phyloP scores from a whole-genome alignment of 768 basidiomycete genomes.

The Tulasnella calospora region DNA sequence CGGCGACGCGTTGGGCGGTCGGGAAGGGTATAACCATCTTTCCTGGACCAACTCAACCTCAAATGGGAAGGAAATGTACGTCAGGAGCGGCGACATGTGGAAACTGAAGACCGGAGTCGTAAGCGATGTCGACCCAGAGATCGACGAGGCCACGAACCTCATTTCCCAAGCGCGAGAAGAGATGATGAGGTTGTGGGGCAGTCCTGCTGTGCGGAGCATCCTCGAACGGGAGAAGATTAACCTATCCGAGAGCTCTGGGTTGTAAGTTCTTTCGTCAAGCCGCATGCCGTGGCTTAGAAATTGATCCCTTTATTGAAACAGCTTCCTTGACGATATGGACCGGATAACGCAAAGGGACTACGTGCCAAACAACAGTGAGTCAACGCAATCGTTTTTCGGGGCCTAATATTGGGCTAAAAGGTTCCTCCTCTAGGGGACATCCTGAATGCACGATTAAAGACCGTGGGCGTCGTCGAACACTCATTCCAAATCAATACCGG shows the following conservation, averaged over 20 bases:
- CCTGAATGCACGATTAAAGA: conserved; percentile 29
- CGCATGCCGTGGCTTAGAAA: neutral
- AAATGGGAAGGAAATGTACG: conserved; percentile 11
- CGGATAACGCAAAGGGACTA: conserved; percentile 25
- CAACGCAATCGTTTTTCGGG: neutral
- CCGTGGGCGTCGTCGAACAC: conserved; percentile 28
- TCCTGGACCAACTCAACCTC: conserved; percentile 12
- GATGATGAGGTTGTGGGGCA: conserved; percentile 28
- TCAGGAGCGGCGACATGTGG: conserved; percentile 20
- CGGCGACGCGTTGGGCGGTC: conserved; percentile 22
- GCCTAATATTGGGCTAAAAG: neutral
- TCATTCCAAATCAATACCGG: conserved; percentile 12
- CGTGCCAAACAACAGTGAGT: conserved; percentile 26
- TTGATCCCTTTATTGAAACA: conserved; percentile 3
- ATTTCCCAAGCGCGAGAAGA: conserved; percentile 17
- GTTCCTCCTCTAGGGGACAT: conserved; percentile 25
- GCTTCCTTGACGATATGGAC: conserved; percentile 29
- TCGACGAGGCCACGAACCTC: conserved; percentile 12
- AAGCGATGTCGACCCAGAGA: neutral
- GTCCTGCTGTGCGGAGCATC: conserved; percentile 22
- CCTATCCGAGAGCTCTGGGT: conserved; percentile 27
- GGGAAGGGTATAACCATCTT: conserved; percentile 22
- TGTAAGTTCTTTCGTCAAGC: conserved; percentile 15
- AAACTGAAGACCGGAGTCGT: conserved; percentile 6
- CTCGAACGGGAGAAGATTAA: conserved; percentile 22